A percentile compares a stretch with the other conserved stretches of the same genome.
Conservation (phyloP, 1,139 yeast species). For the Saccharomycopsis hybrid region DNA sequence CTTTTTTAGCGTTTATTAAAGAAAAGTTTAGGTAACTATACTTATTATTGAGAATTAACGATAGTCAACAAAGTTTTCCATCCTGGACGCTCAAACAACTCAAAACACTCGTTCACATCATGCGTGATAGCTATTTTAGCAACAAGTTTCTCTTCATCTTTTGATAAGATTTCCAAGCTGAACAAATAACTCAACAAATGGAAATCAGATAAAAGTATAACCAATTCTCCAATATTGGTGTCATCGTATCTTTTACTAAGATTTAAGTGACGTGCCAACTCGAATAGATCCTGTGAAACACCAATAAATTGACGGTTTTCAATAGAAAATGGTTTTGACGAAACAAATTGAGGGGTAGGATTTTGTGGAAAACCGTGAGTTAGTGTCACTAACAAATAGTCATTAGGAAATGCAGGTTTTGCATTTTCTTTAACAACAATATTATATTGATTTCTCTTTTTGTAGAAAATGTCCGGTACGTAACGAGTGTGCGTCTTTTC, state of each 20-base stretch:
- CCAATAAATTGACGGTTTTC: slow-evolving; percentile 78
- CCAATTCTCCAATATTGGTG: slow-evolving; percentile 34
- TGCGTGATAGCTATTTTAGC: slow-evolving; percentile 35
- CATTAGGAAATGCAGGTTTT: slow-evolving; percentile 94
- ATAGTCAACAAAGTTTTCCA: slow-evolving; percentile 73
- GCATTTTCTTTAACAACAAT: slow-evolving; percentile 84
- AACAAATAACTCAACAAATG: slow-evolving; percentile 61
- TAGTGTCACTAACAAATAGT: slow-evolving; percentile 77
- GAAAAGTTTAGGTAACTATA: too few relatives aligned
- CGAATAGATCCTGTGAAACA: slow-evolving; percentile 58
- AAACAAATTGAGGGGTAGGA: slow-evolving; percentile 43
- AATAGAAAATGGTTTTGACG: slow-evolving; percentile 49
- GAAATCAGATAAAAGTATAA: slow-evolving; percentile 51
- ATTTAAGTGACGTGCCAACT: slow-evolving; percentile 42
- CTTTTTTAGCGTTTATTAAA: too few relatives aligned
- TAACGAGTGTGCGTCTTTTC: slow-evolving; percentile 65
- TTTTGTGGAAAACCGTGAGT: slow-evolving; percentile 87
- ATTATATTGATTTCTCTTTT: slow-evolving; percentile 81
- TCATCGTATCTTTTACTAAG: slow-evolving; percentile 29
- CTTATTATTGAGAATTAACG: neutral
- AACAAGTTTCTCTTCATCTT: slow-evolving; percentile 45
- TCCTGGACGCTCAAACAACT: slow-evolving; percentile 58
- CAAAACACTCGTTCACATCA: slow-evolving; percentile 40
- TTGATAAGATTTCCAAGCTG: slow-evolving; percentile 45
- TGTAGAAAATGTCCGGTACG: slow-evolving; percentile 91